Evolutionary conservation across 176 grass and related monocot genomes (phyloP).

Genomic region (Sorghum bicolor): DNA sequence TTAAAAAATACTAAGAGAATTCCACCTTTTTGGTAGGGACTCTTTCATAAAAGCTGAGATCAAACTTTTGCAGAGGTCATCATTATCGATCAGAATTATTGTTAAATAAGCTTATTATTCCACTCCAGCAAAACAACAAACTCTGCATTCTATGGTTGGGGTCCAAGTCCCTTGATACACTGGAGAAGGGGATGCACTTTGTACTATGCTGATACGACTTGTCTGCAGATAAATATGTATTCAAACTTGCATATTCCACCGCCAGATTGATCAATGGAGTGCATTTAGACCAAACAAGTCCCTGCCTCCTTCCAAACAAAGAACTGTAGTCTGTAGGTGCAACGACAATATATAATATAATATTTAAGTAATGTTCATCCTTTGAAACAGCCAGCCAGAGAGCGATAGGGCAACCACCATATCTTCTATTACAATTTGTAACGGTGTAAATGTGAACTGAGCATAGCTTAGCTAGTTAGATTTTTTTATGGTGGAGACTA

Average conservation of each 20-base stretch:
- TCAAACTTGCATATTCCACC: not conserved
- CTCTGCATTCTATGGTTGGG: not conserved
- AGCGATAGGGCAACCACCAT: slow-evolving; percentile 31
- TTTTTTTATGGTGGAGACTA: too few relatives aligned
- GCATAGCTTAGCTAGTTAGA: not conserved
- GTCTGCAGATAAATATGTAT: not conserved
- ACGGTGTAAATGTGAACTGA: not conserved
- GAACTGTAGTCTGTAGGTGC: slow-evolving; percentile 1
- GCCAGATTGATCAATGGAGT: not conserved
- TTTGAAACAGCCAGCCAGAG: not conserved
- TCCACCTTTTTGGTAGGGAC: too few relatives aligned
- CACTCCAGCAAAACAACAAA: not conserved
- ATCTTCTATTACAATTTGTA: not conserved
- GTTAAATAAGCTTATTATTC: not conserved
- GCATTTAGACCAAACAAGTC: not conserved
- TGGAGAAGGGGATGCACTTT: not conserved
- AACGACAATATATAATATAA: not conserved
- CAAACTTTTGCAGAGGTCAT: too few relatives aligned
- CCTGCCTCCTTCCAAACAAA: not conserved
- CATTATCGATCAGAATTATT: too few relatives aligned
- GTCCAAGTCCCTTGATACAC: not conserved
- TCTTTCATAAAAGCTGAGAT: too few relatives aligned
- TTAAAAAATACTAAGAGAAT: too few relatives aligned
- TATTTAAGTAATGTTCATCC: not conserved
- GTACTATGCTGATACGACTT: not conserved